A percentile compares a stretch with the other conserved stretches of the same genome.
Evolutionary conservation across 345 rosid species (phyloP).

Genomic region (Salix udensis): DNA sequence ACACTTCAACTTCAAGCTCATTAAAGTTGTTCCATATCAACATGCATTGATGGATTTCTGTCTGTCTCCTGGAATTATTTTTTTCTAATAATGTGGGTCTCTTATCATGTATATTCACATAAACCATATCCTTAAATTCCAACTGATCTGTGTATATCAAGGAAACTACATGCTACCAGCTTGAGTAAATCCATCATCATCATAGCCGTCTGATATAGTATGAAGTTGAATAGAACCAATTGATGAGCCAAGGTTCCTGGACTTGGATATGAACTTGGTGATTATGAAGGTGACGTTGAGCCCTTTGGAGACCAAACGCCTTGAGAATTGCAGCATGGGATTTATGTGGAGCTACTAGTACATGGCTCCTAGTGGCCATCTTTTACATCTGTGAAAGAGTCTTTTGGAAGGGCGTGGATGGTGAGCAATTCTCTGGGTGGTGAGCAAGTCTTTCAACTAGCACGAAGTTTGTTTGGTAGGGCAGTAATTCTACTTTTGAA

Average conservation of each 20-base stretch:
- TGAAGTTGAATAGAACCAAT: slow-evolving; percentile 8
- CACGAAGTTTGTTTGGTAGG: too few species aligned
- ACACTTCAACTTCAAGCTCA: slow-evolving; percentile 16
- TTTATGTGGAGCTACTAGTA: slow-evolving; percentile 20
- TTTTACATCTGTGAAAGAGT: not conserved
- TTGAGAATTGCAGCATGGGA: slow-evolving; percentile 23
- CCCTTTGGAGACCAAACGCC: slow-evolving; percentile 22
- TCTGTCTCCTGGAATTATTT: too few species aligned
- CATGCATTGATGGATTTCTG: too few species aligned
- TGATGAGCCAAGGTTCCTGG: slow-evolving; percentile 8
- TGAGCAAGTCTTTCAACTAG: too few species aligned
- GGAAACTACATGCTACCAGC: not conserved
- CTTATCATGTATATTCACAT: too few species aligned
- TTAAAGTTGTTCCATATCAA: slow-evolving; percentile 10
- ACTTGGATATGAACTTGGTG: slow-evolving; percentile 15
- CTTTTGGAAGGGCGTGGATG: too few species aligned
- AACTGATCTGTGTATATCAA: too few species aligned
- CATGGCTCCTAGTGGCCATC: not conserved
- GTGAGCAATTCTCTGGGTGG: too few species aligned
- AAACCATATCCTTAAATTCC: too few species aligned
- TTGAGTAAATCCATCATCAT: slow-evolving; percentile 3
- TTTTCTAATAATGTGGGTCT: too few species aligned
- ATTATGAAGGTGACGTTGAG: slow-evolving; percentile 4
- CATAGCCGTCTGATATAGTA: slow-evolving; percentile 20
- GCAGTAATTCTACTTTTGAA: too few species aligned